These are phyloP conservation scores for Simplicillium sp. DNA, from an alignment of 2,329 filamentous ascomycete species.

Conservation along the genomic window DNA sequence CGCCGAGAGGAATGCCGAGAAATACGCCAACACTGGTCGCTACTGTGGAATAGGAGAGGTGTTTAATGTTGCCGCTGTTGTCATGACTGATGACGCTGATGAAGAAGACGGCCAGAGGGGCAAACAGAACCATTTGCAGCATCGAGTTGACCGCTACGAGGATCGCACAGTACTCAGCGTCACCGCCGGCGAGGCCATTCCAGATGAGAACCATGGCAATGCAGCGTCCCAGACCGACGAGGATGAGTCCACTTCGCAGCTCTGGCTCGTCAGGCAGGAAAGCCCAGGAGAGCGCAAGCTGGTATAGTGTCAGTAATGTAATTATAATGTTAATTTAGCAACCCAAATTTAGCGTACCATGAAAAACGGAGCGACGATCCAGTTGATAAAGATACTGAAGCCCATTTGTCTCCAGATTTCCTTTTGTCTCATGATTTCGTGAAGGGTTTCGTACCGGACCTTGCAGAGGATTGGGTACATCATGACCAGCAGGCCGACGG, in stretches of 20 bases:
- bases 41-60: slow-evolving; percentile 47
- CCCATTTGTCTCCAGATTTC: slow-evolving; percentile 60
- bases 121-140: slow-evolving; percentile 57
- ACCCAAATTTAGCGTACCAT: slow-evolving; percentile 49
- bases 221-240: slow-evolving; percentile 7
- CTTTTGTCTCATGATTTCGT: slow-evolving; percentile 46
- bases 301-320: not conserved
- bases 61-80: slow-evolving; percentile 13
- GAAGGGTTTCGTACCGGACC: slow-evolving; percentile 61
- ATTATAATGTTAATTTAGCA: not conserved
- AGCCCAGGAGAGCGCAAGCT: slow-evolving; percentile 52
- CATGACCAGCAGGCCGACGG: slow-evolving; percentile 67
- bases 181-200: slow-evolving; percentile 63
- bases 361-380: slow-evolving; percentile 64
- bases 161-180: slow-evolving; percentile 66
- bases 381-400: slow-evolving; percentile 63
- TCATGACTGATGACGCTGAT: slow-evolving; percentile 52
- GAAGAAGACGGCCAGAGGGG: slow-evolving; percentile 52
- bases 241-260: slow-evolving; percentile 29
- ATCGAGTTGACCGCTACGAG: slow-evolving; percentile 59
- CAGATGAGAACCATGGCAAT: slow-evolving; percentile 62
- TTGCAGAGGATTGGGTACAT: slow-evolving; percentile 82
- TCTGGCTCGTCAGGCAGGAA: slow-evolving; percentile 42
- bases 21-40: slow-evolving; percentile 70
- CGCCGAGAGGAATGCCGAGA: slow-evolving; percentile 65